Evolutionary conservation across 257 asterid species (phyloP), one percentile per base, ranked within the genome.

Genomic region (Dorcoceras hygrometricum): DNA sequence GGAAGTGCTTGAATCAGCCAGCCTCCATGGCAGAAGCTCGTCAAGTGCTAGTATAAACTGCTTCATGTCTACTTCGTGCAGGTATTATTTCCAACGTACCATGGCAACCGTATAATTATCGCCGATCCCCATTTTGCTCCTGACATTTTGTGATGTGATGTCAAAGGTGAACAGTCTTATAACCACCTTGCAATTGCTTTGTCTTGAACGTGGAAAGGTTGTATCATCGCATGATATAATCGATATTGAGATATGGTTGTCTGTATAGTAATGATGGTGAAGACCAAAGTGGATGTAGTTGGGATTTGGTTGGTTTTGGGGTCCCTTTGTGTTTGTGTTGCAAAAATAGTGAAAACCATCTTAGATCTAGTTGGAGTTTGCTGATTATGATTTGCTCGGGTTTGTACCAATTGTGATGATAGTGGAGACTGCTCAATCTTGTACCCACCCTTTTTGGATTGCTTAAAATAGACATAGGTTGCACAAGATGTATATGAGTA

Each of bases 71-170:
- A 19, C 59, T 36, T 50, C 71, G 9, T 77, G 81, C 90, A 90
- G 96, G 83, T 88, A 88, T 84, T 90, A 90, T 75, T 88, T 82
- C 76, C 83, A 86, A 28, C 87, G 87, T 31, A 68, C 89, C 56
- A 58, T 68, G 23, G 79, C 77, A 81, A 67, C 63, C 76, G 53
- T 57, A 63, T 64, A 22, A 48, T 2, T 59, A 27, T 26, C 5
- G 29, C 43, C 2, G 5, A 23, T 26, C 3, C 12, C 50, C n/a
- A 12, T 39, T 39, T 39, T 12, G n/a, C 50, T 11, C 50, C 50
- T 5, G 3, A 1, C 3, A n/a, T 39, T 39, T 26, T 26, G 29
- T 26, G 29, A 26, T 2, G 50, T 39, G 50, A 39, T 36, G 46
- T 36, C 10, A 0, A 16, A 10, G 14, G 46, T 36, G 10, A 11